Evolutionary conservation across 805 yeast genomes (phyloP).

Genomic region (Wickerhamiella qilinensis): DNA sequence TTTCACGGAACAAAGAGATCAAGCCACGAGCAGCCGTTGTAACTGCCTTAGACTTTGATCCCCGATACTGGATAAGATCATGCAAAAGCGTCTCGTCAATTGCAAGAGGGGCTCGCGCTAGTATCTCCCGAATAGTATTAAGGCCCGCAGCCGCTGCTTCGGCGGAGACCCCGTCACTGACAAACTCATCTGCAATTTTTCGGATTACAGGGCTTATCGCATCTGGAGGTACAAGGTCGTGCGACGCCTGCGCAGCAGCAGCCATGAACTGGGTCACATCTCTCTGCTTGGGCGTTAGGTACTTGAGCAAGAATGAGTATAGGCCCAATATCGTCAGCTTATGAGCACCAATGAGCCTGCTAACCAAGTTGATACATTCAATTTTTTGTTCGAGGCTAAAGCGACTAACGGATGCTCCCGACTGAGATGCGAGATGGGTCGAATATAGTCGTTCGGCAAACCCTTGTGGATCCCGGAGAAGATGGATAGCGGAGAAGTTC

Average conservation of each 20-base stretch:
- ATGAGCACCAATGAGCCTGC: slow-evolving; percentile 87
- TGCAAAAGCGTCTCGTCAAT: slow-evolving; percentile 77
- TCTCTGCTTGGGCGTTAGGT: slow-evolving; percentile 82
- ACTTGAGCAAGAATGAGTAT: slow-evolving; percentile 76
- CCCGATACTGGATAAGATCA: slow-evolving; percentile 79
- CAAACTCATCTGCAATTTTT: slow-evolving; percentile 93
- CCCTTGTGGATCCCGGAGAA: slow-evolving; percentile 93
- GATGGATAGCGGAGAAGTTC: slow-evolving; percentile 88
- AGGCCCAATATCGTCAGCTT: slow-evolving; percentile 80
- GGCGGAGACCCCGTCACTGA: slow-evolving; percentile 94
- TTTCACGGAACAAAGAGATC: slow-evolving; percentile 74
- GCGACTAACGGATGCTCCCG: slow-evolving; percentile 34
- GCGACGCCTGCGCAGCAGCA: slow-evolving; percentile 91
- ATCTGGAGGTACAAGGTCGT: slow-evolving; percentile 96
- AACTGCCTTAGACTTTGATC: slow-evolving; percentile 87
- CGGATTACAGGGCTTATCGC: slow-evolving; percentile 62
- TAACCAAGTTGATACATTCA: slow-evolving; percentile 68
- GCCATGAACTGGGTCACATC: slow-evolving; percentile 95
- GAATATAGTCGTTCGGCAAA: slow-evolving; percentile 77
- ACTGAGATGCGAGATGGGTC: slow-evolving; percentile 32
- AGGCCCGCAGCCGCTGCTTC: slow-evolving; percentile 98
- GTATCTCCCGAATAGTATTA: slow-evolving; percentile 84
- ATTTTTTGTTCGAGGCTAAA: slow-evolving; percentile 81
- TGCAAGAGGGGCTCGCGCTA: slow-evolving; percentile 87
- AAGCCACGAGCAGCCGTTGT: slow-evolving; percentile 86